These are phyloP conservation scores for Miscanthus lutarioriparius DNA, from an alignment of 176 grass and related monocot species.

Conservation along the genomic window DNA sequence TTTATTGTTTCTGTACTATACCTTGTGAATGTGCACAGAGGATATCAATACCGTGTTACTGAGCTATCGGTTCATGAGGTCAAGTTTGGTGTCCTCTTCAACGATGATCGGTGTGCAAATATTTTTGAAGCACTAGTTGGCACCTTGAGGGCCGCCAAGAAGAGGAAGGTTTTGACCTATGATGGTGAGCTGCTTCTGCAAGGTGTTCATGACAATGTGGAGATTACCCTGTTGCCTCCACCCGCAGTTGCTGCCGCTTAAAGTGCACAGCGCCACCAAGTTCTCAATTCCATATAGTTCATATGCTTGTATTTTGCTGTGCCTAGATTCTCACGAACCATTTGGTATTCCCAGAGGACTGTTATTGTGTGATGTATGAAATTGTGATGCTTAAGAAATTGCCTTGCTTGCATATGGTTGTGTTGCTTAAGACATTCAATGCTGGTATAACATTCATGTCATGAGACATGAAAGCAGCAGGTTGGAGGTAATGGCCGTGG, in stretches of 20 bases:
- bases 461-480: background rate
- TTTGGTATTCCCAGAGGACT: conserved; percentile 26
- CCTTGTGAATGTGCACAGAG: background rate
- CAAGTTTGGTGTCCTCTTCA: conserved; percentile 87
- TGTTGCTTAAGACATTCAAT: background rate
- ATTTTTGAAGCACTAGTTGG: conserved; percentile 94
- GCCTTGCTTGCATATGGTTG: too few relatives aligned
- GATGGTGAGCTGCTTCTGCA: conserved; percentile 88
- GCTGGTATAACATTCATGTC: background rate
- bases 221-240: conserved; percentile 69
- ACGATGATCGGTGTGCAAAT: conserved; percentile 89
- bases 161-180: conserved; percentile 72
- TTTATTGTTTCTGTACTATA: background rate
- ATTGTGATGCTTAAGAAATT: conserved; percentile 10
- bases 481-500: background rate
- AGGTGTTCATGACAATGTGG: conserved; percentile 91
- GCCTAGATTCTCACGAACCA: conserved; percentile 10
- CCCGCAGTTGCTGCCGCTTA: conserved; percentile 36
- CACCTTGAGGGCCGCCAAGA: conserved; percentile 79
- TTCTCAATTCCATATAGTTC: background rate
- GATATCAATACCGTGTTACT: background rate
- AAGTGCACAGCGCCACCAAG: background rate
- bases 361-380: conserved; percentile 14
- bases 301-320: conserved; percentile 22
- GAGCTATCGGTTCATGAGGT: conserved; percentile 47